Conservation (phyloP, 2,329 filamentous ascomycete species). For the Tolypocladium sp. region DNA sequence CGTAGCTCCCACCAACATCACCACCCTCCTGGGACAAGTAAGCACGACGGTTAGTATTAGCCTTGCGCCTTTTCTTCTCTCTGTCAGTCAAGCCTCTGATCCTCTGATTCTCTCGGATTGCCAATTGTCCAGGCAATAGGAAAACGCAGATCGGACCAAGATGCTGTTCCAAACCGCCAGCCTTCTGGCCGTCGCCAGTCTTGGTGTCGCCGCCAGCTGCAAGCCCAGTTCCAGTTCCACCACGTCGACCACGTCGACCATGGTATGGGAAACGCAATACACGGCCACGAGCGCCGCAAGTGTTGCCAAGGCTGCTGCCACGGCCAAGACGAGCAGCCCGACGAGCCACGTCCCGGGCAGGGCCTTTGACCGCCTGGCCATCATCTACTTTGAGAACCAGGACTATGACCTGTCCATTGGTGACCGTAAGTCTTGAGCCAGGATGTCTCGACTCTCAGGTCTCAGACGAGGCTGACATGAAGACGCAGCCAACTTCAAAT, state of each 20-base stretch:
- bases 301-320: conserved; percentile 49
- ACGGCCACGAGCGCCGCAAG: conserved; percentile 41
- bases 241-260: too few relatives aligned
- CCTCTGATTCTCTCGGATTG: neutral
- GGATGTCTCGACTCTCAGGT: neutral
- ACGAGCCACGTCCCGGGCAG: conserved; percentile 59
- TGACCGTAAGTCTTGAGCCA: conserved; percentile 39
- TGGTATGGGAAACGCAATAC: conserved; percentile 27
- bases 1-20: neutral
- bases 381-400: conserved; percentile 73
- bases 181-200: conserved; percentile 15
- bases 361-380: conserved; percentile 62
- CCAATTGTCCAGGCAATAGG: neutral
- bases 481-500: conserved; percentile 15
- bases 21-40: neutral
- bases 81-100: neutral
- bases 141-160: neutral
- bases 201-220: conserved; percentile 13
- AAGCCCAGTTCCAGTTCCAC: neutral
- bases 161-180: conserved; percentile 10
- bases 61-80: too few relatives aligned
- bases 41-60: too few relatives aligned
- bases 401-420: conserved; percentile 54
- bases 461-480: neutral
- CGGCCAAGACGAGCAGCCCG: conserved; percentile 50